Evolutionary conservation across 2,329 filamentous ascomycete species (phyloP).

Genomic region (Penicillium expansum): DNA sequence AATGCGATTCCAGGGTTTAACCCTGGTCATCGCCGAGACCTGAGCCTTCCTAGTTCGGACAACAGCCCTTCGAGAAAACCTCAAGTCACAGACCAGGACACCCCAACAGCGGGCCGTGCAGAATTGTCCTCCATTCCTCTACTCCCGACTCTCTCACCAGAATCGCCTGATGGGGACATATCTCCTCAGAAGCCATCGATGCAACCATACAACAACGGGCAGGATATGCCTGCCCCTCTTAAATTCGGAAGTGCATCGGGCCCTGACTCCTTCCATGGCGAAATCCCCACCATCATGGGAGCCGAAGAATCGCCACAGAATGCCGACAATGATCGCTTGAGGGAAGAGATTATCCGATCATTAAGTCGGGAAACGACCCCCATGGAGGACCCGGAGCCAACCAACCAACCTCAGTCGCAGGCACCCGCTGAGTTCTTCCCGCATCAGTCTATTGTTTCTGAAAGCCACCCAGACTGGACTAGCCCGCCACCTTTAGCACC

Average conservation of each 20-base stretch:
- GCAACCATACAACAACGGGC: conserved; percentile 7
- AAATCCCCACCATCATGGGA: conserved; percentile 36
- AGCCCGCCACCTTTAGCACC: conserved; percentile 11
- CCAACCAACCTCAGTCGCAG: conserved; percentile 19
- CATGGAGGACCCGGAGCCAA: conserved; percentile 29
- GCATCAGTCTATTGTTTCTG: conserved; percentile 24
- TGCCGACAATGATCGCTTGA: conserved; percentile 45
- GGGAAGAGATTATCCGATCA: conserved; percentile 50
- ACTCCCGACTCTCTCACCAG: conserved; percentile 10
- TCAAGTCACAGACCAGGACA: conserved; percentile 47
- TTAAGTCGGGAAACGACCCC: conserved; percentile 41
- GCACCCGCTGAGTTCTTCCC: conserved; percentile 32
- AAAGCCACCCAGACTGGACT: conserved; percentile 17
- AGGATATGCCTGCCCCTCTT: conserved; percentile 35
- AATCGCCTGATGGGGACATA: conserved; percentile 9
- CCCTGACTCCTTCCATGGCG: conserved; percentile 15
- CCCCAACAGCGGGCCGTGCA: conserved; percentile 45
- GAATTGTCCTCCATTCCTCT: conserved; percentile 43
- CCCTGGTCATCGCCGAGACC: conserved; percentile 55
- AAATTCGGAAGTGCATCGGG: conserved; percentile 29
- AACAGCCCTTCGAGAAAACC: conserved; percentile 63
- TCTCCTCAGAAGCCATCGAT: conserved; percentile 4
- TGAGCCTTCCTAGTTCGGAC: conserved; percentile 57
- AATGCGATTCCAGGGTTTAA: conserved; percentile 43
- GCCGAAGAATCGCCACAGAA: conserved; percentile 39